phyloP scores from a whole-genome alignment of 2,329 filamentous ascomycete species.

The Stagonosporopsis rhizophila region DNA sequence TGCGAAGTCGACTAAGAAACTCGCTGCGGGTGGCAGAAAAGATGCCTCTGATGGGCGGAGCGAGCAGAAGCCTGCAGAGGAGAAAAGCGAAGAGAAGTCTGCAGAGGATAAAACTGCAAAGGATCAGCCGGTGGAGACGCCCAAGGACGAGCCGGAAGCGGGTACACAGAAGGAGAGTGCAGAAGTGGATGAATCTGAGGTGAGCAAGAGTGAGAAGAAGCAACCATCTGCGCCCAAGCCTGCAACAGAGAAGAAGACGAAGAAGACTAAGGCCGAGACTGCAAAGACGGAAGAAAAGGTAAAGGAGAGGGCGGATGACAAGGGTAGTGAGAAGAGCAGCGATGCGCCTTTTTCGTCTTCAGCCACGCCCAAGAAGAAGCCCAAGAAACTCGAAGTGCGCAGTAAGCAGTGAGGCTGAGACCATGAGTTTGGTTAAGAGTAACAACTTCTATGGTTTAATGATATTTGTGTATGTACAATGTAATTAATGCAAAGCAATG shows the following conservation, averaged over 20 bases:
- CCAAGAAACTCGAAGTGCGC: constrained; percentile 48
- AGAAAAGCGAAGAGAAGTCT: neutral
- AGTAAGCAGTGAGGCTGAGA: constrained; percentile 19
- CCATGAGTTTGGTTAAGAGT: too few relatives aligned
- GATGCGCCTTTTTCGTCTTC: neutral
- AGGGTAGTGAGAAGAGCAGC: constrained; percentile 7
- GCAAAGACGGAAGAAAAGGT: constrained; percentile 7
- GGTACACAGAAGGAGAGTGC: neutral
- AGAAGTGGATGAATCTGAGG: constrained; percentile 22
- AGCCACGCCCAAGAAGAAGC: constrained; percentile 46
- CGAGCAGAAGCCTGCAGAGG: neutral
- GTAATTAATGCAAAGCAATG: neutral
- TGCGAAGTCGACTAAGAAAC: constrained; percentile 23
- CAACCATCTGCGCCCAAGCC: constrained; percentile 1
- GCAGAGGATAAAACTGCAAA: neutral
- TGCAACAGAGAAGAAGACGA: constrained; percentile 7
- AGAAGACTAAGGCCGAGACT: neutral
- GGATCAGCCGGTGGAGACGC: constrained; percentile 2
- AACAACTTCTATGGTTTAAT: neutral
- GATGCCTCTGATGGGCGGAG: neutral
- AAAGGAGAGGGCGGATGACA: constrained; percentile 5
- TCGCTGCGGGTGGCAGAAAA: constrained; percentile 11
- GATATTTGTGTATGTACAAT: neutral
- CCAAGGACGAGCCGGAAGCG: constrained; percentile 11
- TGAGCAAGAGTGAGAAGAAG: constrained; percentile 7